Base-by-base conservation (phyloP, 495 filamentous ascomycete species). In the Aspergillus sparsus region DNA sequence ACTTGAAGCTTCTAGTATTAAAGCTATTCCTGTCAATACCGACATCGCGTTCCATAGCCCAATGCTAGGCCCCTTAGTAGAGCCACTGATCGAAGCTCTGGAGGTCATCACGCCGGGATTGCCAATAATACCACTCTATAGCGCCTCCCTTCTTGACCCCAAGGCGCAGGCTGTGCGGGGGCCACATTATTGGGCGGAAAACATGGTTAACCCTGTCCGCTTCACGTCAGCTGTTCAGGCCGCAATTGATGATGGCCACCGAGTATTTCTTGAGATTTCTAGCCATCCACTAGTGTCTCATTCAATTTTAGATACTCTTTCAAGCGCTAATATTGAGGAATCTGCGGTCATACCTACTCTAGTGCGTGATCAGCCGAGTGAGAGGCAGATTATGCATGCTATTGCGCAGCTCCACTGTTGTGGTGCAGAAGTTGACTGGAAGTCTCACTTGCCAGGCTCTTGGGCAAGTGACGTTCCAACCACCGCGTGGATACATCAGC, bases 351-450 rank as follows among this genome's bases (percentile, higher is more conserved):
- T 73, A 31, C 55, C 62, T 61, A 81, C 52, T 66, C 76, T 49
- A 70, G 71, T 84, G 15, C 35, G 63, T 2, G 60, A 65, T 18
- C 55, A 57, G 36, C 49, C 57, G 9, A 36, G 35, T 5, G 49
- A 57, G 27, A 64, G 53, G 39, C 50, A 52, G 32, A 58, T 66
- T 41, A 53, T 66, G 7, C 53, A 55, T 21, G 54, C 52, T n/a
- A 47, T 62, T 21, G 75, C 73, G 74, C 49, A 77, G 72, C 15
- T 81, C 64, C n/a, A 74, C 60, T 21, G 66, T 15, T 79, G 75
- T 59, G 85, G 85, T 5, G 67, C 67, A 21, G 13, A 53, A 10
- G 66, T 84, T 12, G 69, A 81, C 56, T 77, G 81, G 46, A n/a
- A n/a, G n/a, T n/a, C n/a, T n/a, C n/a, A n/a, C n/a, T n/a, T n/a